Evolutionary conservation across 2,329 filamentous ascomycete genomes (phyloP).

Genomic region (Graphilbum fragrans): DNA sequence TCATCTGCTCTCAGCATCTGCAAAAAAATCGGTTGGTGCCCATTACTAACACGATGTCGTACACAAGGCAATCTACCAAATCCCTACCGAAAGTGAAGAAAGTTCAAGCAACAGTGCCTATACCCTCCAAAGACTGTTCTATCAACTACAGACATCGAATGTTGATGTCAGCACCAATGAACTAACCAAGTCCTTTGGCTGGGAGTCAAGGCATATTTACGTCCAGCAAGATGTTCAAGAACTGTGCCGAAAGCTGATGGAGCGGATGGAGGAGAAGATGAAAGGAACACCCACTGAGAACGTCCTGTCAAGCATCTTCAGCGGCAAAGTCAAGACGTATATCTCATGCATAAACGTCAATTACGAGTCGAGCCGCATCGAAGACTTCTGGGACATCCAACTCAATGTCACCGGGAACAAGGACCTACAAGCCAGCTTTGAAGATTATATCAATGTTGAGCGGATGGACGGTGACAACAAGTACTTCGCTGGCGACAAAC

Average conservation of each 20-base stretch:
- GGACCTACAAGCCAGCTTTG: constrained; percentile 86
- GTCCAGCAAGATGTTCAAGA: constrained; percentile 99
- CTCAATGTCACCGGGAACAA: constrained; percentile 93
- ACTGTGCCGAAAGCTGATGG: constrained; percentile 91
- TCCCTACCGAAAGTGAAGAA: constrained; percentile 79
- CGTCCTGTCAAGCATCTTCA: constrained; percentile 80
- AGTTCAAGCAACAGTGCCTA: constrained; percentile 82
- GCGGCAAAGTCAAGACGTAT: constrained; percentile 97
- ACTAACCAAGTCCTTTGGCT: constrained; percentile 91
- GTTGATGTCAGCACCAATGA: constrained; percentile 81
- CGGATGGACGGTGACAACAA: constrained; percentile 98
- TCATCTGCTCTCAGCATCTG: too few species aligned
- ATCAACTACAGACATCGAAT: constrained; percentile 80
- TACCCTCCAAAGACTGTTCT: constrained; percentile 86
- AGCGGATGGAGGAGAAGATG: constrained; percentile 94
- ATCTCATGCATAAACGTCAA: constrained; percentile 97
- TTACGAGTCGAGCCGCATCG: constrained; percentile 88
- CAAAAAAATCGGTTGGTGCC: too few species aligned
- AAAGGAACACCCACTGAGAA: constrained; percentile 90
- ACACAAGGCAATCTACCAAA: constrained; percentile 83
- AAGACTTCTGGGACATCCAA: constrained; percentile 99
- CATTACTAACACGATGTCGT: background rate
- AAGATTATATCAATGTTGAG: constrained; percentile 92
- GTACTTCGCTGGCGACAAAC: constrained; percentile 82
- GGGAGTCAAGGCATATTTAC: constrained; percentile 96